Evolutionary conservation across 306 rosid genomes (phyloP), one percentile per base, ranked within the genome.

Genomic region (Dryas drummondii): DNA sequence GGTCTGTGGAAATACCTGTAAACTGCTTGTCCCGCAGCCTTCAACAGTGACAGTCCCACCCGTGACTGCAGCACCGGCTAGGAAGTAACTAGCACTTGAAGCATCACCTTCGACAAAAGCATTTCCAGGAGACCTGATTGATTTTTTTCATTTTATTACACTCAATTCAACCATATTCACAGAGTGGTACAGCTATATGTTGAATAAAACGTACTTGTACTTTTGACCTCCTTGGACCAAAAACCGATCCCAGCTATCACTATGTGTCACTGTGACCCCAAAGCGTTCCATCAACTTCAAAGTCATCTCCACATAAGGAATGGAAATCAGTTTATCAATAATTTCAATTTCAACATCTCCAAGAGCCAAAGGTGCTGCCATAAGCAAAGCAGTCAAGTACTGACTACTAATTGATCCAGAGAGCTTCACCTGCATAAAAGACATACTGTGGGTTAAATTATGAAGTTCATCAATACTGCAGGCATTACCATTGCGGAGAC

Each of bases 51-150:
- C 88, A 51, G 99, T 96, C 76, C 99, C 99, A 58, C 98, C 99
- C 9, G 99, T 96, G 70, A 96, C 88, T 6, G 99, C 99, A 54
- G 99, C 99, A 82, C 99, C 98, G 9, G 98, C 99, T 22, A 96
- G 94, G 84, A 96, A 96, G 93, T 96, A 96, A 83, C 99, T 96
- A 75, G 99, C 97, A 84, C 99, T 96, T 16, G 98, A 96, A 78
- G 99, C 99, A 78, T 96, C 99, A 10, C 99, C 99, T 87, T 96
- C 99, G 4, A 96, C 99, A 84, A 82, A 96, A 78, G 97, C 96
- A 67, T 84, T 88, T 73, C 98, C 97, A 47, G 98, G 96, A 77
- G 99, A 89, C 88, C 99, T 96, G 80, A 71, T 7, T 44, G 55
- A 65, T 16, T 51, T 70, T 70, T 11, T 66, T 71, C 70, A 76